Conservation (phyloP, 352 stramenopile genomes). For the Peronosclerospora sorghi region DNA sequence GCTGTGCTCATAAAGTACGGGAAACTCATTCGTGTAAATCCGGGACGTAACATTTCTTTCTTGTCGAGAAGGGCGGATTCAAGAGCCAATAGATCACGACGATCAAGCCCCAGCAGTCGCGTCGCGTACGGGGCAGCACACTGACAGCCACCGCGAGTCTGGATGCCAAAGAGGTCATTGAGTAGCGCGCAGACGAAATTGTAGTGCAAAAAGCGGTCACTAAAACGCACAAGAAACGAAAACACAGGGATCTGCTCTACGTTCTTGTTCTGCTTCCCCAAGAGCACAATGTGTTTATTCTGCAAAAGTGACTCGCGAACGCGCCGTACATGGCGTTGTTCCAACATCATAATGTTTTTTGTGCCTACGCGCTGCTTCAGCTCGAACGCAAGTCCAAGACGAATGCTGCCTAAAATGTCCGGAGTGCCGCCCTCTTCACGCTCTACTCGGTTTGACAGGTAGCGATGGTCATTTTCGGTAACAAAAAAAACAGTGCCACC, state of each 20-base stretch:
- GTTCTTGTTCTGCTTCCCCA: slow-evolving; percentile 49
- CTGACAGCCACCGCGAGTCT: slow-evolving; percentile 56
- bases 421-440: slow-evolving; percentile 96
- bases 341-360: slow-evolving; percentile 41
- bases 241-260: slow-evolving; percentile 85
- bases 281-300: slow-evolving; percentile 73
- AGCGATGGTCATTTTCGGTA: slow-evolving; percentile 53
- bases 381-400: slow-evolving; percentile 87
- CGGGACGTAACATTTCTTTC: slow-evolving; percentile 90
- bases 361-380: slow-evolving; percentile 78
- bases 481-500: slow-evolving; percentile 53
- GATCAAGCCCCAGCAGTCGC: slow-evolving; percentile 84
- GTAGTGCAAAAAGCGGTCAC: slow-evolving; percentile 92
- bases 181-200: slow-evolving; percentile 97
- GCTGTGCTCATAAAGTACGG: slow-evolving; percentile 74
- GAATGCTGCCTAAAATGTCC: slow-evolving; percentile 90
- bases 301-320: slow-evolving; percentile 32
- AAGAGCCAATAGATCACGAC: slow-evolving; percentile 49
- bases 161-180: slow-evolving; percentile 97
- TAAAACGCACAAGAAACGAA: slow-evolving; percentile 89
- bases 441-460: slow-evolving; percentile 67
- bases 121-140: slow-evolving; percentile 93
- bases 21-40: slow-evolving; percentile 92
- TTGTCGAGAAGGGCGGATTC: slow-evolving; percentile 85
- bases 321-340: slow-evolving; percentile 28